Evolutionary conservation across 2,329 filamentous ascomycete genomes (phyloP).

Genomic region (Paecilomyces sp.): DNA sequence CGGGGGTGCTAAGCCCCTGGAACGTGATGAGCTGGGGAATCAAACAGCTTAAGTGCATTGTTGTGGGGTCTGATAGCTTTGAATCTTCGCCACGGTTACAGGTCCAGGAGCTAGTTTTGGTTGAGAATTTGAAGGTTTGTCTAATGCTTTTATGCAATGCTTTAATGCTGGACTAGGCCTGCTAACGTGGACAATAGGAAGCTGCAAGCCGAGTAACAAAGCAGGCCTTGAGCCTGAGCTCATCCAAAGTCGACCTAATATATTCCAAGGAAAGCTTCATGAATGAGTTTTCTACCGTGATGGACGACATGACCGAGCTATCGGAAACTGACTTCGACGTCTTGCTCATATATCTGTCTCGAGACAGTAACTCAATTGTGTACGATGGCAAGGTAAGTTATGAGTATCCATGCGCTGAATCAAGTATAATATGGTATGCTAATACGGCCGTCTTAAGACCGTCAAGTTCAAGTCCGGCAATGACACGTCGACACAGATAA

Average conservation of each 20-base stretch:
- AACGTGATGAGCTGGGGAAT: conserved; percentile 68
- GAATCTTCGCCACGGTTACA: conserved; percentile 28
- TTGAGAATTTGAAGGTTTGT: conserved; percentile 52
- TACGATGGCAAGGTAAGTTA: conserved; percentile 40
- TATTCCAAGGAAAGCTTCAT: conserved; percentile 62
- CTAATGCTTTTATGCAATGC: background rate
- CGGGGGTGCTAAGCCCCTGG: conserved; percentile 52
- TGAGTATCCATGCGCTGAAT: conserved; percentile 1
- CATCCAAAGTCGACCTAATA: conserved; percentile 55
- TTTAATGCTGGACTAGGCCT: conserved; percentile 13
- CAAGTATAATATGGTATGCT: conserved; percentile 16
- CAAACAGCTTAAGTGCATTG: conserved; percentile 54
- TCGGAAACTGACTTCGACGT: conserved; percentile 62
- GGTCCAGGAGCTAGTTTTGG: conserved; percentile 38
- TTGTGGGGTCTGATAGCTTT: conserved; percentile 39
- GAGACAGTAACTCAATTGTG: conserved; percentile 53
- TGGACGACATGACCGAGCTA: conserved; percentile 45
- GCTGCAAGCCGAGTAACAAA: conserved; percentile 50
- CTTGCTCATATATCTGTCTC: conserved; percentile 60
- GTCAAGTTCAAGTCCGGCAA: conserved; percentile 63
- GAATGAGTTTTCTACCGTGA: conserved; percentile 47
- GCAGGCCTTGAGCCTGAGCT: conserved; percentile 34
- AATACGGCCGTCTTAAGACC: conserved; percentile 39
- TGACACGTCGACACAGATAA: conserved; percentile 49
- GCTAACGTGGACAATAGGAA: conserved; percentile 24